Base-by-base conservation (phyloP, 495 filamentous ascomycete genomes). In the Xylaria bambusicola region DNA sequence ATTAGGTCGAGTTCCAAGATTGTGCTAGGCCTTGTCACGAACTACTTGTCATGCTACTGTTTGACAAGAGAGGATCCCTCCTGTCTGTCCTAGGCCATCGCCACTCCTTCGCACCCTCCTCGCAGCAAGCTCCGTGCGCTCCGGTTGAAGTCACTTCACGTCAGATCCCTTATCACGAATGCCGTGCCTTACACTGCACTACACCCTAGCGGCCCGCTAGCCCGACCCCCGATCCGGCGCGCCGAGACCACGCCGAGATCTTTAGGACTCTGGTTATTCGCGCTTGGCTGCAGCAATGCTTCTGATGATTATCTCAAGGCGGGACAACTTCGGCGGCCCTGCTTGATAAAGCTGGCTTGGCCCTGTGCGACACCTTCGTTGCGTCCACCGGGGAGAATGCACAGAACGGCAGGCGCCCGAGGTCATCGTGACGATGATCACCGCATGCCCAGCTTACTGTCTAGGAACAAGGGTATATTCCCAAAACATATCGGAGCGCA, bases 181-280 rank as follows among this genome's bases (percentile, higher is more conserved):
- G 31, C 55, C 45, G 55, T 24, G 29, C n/a, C 35, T 15, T 48
- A 50, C 35, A n/a, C n/a, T n/a, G n/a, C n/a, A n/a, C n/a, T n/a
- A n/a, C n/a, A n/a, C n/a, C n/a, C n/a, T n/a, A 49, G 44, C 55
- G 45, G 42, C 41, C 45, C 44, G 55, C 45, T 48, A 29, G 44
- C 44, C 55, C 55, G 44, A 57, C 10, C 35, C 45, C 45, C 9
- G 45, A 58, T 49, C 55, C 55, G 55, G 55, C 55, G 36, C 27
- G 35, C 47, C 47, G 48, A 59, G 56, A 59, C 33, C 55, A 58
- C 20, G 48, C 44, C 56, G 48, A 59, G 56, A 59, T 44, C 48
- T 27, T 21, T 35, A 24, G 3, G 26, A 23, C 0, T 36, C 9
- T n/a, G 46, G 26, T 42, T 45, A 44, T 42, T 59, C 27, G 46